phyloP scores from a whole-genome alignment of 2,329 filamentous ascomycete genomes.

The Fusarium hainanense region DNA sequence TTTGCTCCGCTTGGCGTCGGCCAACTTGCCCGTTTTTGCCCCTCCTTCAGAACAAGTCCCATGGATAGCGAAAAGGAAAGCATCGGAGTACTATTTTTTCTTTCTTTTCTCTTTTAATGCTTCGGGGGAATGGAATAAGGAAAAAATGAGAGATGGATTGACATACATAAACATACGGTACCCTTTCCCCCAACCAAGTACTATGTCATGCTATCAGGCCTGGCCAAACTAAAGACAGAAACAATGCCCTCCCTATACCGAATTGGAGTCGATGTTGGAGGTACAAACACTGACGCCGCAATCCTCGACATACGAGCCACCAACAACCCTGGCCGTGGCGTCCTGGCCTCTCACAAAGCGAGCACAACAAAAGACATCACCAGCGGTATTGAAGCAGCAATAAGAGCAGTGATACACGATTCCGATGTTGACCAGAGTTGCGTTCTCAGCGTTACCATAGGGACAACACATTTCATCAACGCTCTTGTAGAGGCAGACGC shows the following conservation, averaged over 20 bases:
- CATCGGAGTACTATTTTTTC: slow-evolving; percentile 6
- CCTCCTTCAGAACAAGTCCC: background rate
- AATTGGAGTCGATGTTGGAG: slow-evolving; percentile 57
- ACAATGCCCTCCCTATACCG: slow-evolving; percentile 55
- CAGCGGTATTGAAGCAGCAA: slow-evolving; percentile 59
- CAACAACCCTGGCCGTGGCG: slow-evolving; percentile 52
- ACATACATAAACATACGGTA: background rate
- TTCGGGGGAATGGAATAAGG: background rate
- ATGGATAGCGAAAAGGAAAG: slow-evolving; percentile 5
- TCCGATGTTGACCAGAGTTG: slow-evolving; percentile 52
- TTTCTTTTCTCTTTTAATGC: background rate
- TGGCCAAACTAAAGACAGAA: background rate
- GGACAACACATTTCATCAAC: slow-evolving; percentile 63
- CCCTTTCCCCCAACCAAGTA: background rate
- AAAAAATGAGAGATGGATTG: background rate
- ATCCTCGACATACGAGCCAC: slow-evolving; percentile 56
- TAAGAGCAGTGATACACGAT: slow-evolving; percentile 55
- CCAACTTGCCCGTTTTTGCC: slow-evolving; percentile 14
- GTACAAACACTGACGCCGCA: slow-evolving; percentile 58
- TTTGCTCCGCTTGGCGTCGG: slow-evolving; percentile 27
- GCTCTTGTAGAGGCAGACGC: slow-evolving; percentile 60
- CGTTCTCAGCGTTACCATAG: slow-evolving; percentile 61
- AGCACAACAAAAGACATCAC: slow-evolving; percentile 63
- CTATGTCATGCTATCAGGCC: slow-evolving; percentile 15
- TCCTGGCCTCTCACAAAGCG: slow-evolving; percentile 61